These are phyloP conservation scores for Basipetospora chlamydospora DNA, from an alignment of 2,329 filamentous ascomycete genomes.

Conservation along the genomic window DNA sequence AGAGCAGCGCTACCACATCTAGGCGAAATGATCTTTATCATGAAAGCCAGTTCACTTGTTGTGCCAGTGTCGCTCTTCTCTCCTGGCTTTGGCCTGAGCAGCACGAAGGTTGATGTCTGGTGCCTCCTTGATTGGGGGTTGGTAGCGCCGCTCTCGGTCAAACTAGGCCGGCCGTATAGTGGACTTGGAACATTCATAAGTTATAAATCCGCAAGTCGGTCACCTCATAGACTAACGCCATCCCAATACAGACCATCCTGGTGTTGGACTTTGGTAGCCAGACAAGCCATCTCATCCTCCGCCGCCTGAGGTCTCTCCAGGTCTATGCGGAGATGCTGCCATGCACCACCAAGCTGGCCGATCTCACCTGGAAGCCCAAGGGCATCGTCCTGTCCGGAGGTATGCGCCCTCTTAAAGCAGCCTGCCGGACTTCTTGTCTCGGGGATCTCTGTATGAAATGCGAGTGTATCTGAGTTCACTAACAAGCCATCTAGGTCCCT, in stretches of 20 bases:
- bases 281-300: constrained; percentile 60
- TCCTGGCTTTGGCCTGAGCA: too few relatives aligned
- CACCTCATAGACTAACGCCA: constrained; percentile 1
- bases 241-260: constrained; percentile 45
- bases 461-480: constrained; percentile 2
- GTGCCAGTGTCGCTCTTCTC: too few relatives aligned
- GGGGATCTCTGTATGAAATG: too few relatives aligned
- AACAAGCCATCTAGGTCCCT: constrained; percentile 21
- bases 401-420: too few relatives aligned
- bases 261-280: constrained; percentile 55
- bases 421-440: too few relatives aligned
- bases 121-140: neutral
- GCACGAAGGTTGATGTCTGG: neutral
- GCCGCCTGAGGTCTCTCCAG: constrained; percentile 62
- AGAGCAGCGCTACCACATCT: too few relatives aligned
- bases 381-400: constrained; percentile 52
- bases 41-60: too few relatives aligned
- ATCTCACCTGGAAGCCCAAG: constrained; percentile 65
- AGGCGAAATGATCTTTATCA: too few relatives aligned
- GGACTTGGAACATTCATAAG: too few relatives aligned
- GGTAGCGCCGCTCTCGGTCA: too few relatives aligned
- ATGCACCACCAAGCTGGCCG: constrained; percentile 67
- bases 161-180: too few relatives aligned
- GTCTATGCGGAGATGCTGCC: constrained; percentile 81
- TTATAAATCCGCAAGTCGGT: neutral